Evolutionary conservation across 1,284 basidiomycete genomes (phyloP), one percentile per base, ranked within the genome.

Genomic region (Cutaneotrichosporon daszewskae): DNA sequence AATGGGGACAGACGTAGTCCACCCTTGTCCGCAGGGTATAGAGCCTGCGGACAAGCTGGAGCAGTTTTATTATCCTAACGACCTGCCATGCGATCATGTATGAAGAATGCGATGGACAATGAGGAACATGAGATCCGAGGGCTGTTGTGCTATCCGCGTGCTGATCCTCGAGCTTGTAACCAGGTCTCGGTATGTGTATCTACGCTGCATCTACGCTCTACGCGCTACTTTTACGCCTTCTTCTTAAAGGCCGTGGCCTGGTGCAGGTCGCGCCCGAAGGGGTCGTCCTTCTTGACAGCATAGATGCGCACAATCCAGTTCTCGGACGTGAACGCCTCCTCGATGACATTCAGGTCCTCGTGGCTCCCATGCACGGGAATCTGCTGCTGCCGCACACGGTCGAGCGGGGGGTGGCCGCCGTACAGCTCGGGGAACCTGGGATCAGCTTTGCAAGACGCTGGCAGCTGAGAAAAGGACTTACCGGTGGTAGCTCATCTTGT

Each of bases 221-320:
- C 32, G 20, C 17, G 39, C 29, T 14, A 16, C 14, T 32, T 33
- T 40, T 40, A 28, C 25, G 19, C 17, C 26, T 27, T 31, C 28
- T 31, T 75, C 19, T 76, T 75, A 61, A 97, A 99, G 17, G 84
- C 83, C 45, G 85, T 87, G 3, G 87, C 92, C 38, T 74, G 81
- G 75, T 88, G 87, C 47, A 84, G 80, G 55, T 90, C 85, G 53
- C 95, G 79, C 18, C 91, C 92, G 3, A 99, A 77, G 16, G 80
- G 71, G 71, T 98, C 95, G 43, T 95, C 90, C 64, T 89, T 90
- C 75, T 91, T 94, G 42, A 98, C 95, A 64, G 89, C 76, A 66
- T 91, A 99, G 64, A 99, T 96, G 36, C 95, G 84, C 62, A 89
- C 90, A 58, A 96, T 92, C 92, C 91, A 96, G 72, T 96, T 96